A percentile compares a stretch with the other conserved stretches of the same genome.
Evolutionary conservation across 768 basidiomycete species (phyloP).

Genomic region (Hericium alpestre): DNA sequence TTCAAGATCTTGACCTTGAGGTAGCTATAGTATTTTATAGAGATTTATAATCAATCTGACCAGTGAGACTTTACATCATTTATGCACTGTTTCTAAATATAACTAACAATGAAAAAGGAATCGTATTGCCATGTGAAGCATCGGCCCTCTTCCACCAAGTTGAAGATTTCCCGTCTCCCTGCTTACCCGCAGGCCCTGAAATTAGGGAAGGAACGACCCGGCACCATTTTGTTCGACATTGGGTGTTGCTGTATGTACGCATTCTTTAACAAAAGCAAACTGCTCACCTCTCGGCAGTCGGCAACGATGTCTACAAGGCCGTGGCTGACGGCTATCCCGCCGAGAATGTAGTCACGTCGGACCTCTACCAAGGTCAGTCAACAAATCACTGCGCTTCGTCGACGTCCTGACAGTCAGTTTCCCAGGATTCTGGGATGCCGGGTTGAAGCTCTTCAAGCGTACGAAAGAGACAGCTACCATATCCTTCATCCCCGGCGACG

Average conservation of each 20-base stretch:
- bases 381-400: no score
- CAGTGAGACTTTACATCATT: no score
- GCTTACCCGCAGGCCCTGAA: constrained; percentile 21
- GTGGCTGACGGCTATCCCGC: constrained; percentile 33
- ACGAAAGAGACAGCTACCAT: constrained; percentile 42
- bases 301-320: constrained; percentile 31
- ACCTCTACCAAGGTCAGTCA: constrained; percentile 27
- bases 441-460: constrained; percentile 49
- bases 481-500: constrained; percentile 45
- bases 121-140: no score
- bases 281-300: constrained; percentile 20
- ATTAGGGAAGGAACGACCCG: constrained; percentile 25
- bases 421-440: constrained; percentile 50
- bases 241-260: constrained; percentile 32
- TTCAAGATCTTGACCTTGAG: no score
- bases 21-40: no score
- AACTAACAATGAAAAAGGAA: no score
- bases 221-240: constrained; percentile 32
- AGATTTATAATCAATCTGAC: no score
- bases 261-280: background rate
- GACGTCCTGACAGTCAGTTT: no score
- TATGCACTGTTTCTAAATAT: no score
- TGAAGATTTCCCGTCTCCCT: constrained; percentile 16
- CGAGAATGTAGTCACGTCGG: constrained; percentile 27
- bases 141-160: constrained; percentile 12